Evolutionary conservation across 805 yeast species (phyloP), one percentile per base, ranked within the genome.

Genomic region (Nakazawaea ernobii): DNA sequence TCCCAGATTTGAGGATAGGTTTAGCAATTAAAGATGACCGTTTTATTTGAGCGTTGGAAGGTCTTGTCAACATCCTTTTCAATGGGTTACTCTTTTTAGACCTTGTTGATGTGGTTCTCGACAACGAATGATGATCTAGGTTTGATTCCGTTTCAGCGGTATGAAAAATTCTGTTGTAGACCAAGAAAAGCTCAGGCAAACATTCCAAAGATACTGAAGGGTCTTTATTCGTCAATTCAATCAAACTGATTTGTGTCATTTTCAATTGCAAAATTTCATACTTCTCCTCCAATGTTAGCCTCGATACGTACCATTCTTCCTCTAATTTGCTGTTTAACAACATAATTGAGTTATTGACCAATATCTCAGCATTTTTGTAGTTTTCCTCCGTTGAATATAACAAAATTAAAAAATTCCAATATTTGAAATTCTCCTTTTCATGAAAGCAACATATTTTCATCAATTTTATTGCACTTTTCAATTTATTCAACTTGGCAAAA

Each of bases 231-330:
- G 77, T 67, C 6, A 78, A 71, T 56, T 85, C 90, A 45, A 80
- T 66, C n/a, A 88, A 67, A 1, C 87, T 80, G 33, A 89, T 66
- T 55, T 84, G 87, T 0, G 96, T 84, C 63, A 86, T 71, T 55
- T 86, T 86, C 59, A 89, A 70, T 59, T 87, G 86, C 45, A 82
- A 59, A 48, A 81, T 73, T 49, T 74, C 80, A 65, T 75, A 67
- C 56, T 75, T 65, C 33, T 65, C 49, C 14, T 43, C 42, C 11
- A 49, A 32, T 13, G 57, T 24, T 29, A 53, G 35, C 1, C 46
- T 36, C 20, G 48, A 13, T 51, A 49, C 42, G 42, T 30, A 54
- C 14, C 6, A 49, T 30, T 39, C 55, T 35, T 13, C 52, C 47
- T 6, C 53, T 54, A 24, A 43, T 52, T 29, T 55, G 39, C 17